Evolutionary conservation across 768 basidiomycete species (phyloP), one percentile per base, ranked within the genome.

Genomic region (Boletus tomentosulus): DNA sequence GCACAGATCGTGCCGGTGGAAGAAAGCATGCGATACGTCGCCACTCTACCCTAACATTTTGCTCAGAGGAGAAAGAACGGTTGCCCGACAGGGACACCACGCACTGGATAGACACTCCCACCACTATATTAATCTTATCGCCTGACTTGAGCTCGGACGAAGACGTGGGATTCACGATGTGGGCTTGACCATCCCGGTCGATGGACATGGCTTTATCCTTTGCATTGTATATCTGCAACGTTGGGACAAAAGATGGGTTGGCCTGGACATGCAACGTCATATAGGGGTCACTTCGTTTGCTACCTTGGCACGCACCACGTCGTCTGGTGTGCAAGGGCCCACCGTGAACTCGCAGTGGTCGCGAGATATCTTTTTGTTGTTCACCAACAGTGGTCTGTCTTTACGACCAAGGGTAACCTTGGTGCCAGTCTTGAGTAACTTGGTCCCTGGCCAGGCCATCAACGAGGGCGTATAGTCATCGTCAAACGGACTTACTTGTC

Each of bases 341-440:
- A 90, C 83, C 6, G 71, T 69, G 51, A 91, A 79, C 46, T 75
- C 68, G 46, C 80, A 82, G 57, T 87, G 84, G 22, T 80, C 71
- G 28, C 77, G 74, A 0, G 88, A 90, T 44, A 92, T 75, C 63
- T 81, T 85, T 62, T 83, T 83, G 70, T 75, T 77, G 54, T 78
- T 78, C 44, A 90, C 69, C 4, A 75, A 28, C 2, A 91, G 70
- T 0, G 73, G 72, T 41, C 69, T 68, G 1, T 76, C 79, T 66
- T 80, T 85, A 39, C 89, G 75, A 15, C 87, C 86, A 1, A 90
- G 58, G 0, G 61, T 35, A 53, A 87, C 84, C 12, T 72, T 73
- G 35, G 68, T 75, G 15, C 79, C 78, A 2, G 85, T 74, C 65
- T 85, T 88, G 42, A 91, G 72, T 22, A 89, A 67, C 63, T 88